phyloP scores from a whole-genome alignment of 73 alveolate species.

The Paramecium tetraurelia region DNA sequence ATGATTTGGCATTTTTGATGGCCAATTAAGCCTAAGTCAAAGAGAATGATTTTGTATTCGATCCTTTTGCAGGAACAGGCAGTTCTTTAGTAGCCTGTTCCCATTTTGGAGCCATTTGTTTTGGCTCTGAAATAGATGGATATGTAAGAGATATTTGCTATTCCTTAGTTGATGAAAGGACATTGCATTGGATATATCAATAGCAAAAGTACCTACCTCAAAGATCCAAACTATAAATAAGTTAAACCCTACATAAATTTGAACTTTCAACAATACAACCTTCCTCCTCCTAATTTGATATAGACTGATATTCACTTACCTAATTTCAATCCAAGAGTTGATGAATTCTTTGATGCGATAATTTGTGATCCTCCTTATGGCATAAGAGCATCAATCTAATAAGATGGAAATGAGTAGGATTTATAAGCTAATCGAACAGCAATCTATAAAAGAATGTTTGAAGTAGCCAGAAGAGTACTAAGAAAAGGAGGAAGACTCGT shows the following conservation, averaged over 20 bases:
- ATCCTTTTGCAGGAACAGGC: slow-evolving; percentile 99
- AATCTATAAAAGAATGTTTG: slow-evolving; percentile 75
- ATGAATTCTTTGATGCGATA: slow-evolving; percentile 89
- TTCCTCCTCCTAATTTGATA: slow-evolving; percentile 41
- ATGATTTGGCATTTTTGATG: slow-evolving; percentile 93
- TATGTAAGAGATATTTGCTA: neutral
- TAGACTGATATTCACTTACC: slow-evolving; percentile 17
- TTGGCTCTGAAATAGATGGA: slow-evolving; percentile 96
- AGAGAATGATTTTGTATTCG: slow-evolving; percentile 87
- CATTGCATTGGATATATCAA: slow-evolving; percentile 87
- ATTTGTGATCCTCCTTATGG: slow-evolving; percentile 99
- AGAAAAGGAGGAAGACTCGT: slow-evolving; percentile 93
- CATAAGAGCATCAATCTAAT: slow-evolving; percentile 85
- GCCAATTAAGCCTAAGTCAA: slow-evolving; percentile 91
- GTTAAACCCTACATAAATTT: slow-evolving; percentile 56
- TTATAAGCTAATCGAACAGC: slow-evolving; percentile 45
- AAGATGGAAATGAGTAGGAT: slow-evolving; percentile 57
- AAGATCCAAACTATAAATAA: slow-evolving; percentile 62
- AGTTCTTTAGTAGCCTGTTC: slow-evolving; percentile 92
- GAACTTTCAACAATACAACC: slow-evolving; percentile 58
- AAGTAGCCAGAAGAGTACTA: slow-evolving; percentile 80
- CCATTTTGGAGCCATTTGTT: slow-evolving; percentile 83
- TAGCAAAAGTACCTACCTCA: slow-evolving; percentile 72
- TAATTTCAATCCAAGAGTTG: slow-evolving; percentile 44
- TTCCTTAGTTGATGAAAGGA: slow-evolving; percentile 92